phyloP scores from a whole-genome alignment of 805 yeast genomes.

The Metschnikowia gruessii region DNA sequence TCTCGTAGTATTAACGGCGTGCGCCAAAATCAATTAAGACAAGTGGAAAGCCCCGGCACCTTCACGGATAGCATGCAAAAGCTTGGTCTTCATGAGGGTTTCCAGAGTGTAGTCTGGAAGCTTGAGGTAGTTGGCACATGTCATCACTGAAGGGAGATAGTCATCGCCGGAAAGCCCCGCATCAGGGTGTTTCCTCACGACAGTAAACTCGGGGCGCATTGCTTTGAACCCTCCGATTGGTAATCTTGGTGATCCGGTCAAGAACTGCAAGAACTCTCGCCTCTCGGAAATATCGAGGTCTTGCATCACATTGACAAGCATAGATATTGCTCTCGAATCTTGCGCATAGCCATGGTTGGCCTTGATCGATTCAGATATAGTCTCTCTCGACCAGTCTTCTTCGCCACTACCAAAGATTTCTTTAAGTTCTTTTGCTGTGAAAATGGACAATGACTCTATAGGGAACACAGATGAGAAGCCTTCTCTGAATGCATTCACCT shows the following conservation, averaged over 20 bases:
- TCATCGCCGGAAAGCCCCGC: constrained; percentile 66
- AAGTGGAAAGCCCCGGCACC: constrained; percentile 87
- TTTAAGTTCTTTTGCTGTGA: constrained; percentile 71
- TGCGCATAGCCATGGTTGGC: constrained; percentile 89
- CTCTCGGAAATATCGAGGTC: constrained; percentile 53
- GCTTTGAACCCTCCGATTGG: constrained; percentile 93
- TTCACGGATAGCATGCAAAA: constrained; percentile 73
- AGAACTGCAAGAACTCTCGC: constrained; percentile 74
- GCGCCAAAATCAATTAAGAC: constrained; percentile 41
- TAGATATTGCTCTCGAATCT: constrained; percentile 61
- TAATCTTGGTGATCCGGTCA: constrained; percentile 89
- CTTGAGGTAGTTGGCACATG: constrained; percentile 92
- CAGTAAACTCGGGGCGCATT: constrained; percentile 77
- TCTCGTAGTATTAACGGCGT: too few species aligned
- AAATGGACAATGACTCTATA: constrained; percentile 62
- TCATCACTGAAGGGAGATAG: constrained; percentile 95
- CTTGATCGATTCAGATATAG: constrained; percentile 56
- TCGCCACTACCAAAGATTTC: constrained; percentile 70
- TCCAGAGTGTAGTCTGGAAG: constrained; percentile 75
- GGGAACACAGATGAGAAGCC: constrained; percentile 89
- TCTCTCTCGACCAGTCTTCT: constrained; percentile 81
- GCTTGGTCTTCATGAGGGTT: constrained; percentile 54
- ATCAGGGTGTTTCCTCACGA: constrained; percentile 82
- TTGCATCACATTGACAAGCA: constrained; percentile 60
- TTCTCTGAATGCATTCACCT: constrained; percentile 62